These are phyloP conservation scores for Blastocystis sp. DNA, from an alignment of 352 stramenopile species.

Conservation along the genomic window DNA sequence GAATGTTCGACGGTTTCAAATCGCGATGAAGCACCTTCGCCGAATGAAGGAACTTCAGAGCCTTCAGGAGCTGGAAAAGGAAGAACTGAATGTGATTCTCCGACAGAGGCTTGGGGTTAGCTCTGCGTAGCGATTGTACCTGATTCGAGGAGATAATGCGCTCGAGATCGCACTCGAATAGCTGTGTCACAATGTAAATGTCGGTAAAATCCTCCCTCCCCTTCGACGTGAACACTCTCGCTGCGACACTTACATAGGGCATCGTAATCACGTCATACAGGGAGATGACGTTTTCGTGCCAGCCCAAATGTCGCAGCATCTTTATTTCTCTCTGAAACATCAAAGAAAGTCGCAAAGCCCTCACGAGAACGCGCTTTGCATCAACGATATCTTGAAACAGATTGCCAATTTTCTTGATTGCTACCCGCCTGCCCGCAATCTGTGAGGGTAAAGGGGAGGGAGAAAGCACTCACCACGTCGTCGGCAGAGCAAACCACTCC, in stretches of 20 bases:
- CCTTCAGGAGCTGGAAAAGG: constrained; percentile 78
- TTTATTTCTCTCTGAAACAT: constrained; percentile 78
- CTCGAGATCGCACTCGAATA: constrained; percentile 84
- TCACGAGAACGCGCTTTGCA: constrained; percentile 79
- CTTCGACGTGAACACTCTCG: not conserved
- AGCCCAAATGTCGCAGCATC: constrained; percentile 79
- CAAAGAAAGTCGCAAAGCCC: not conserved
- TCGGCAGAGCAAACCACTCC: constrained; percentile 55
- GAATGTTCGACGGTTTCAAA: constrained; percentile 89
- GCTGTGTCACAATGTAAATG: constrained; percentile 84
- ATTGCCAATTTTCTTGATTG: constrained; percentile 85
- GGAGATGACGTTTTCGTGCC: constrained; percentile 84
- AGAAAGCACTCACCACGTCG: not conserved
- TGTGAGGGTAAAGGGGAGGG: constrained; percentile 64
- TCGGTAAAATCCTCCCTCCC: constrained; percentile 77
- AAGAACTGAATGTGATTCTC: constrained; percentile 85
- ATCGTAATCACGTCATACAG: constrained; percentile 71
- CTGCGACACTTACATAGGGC: constrained; percentile 44
- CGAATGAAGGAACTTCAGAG: constrained; percentile 63
- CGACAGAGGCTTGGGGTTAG: constrained; percentile 73
- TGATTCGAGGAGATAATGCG: constrained; percentile 83
- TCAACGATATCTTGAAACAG: constrained; percentile 83
- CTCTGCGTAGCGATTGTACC: constrained; percentile 53
- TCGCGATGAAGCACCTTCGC: constrained; percentile 76
- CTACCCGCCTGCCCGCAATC: constrained; percentile 79